phyloP scores from a whole-genome alignment of 768 basidiomycete species.

The Leucocoprinus birnbaumii region DNA sequence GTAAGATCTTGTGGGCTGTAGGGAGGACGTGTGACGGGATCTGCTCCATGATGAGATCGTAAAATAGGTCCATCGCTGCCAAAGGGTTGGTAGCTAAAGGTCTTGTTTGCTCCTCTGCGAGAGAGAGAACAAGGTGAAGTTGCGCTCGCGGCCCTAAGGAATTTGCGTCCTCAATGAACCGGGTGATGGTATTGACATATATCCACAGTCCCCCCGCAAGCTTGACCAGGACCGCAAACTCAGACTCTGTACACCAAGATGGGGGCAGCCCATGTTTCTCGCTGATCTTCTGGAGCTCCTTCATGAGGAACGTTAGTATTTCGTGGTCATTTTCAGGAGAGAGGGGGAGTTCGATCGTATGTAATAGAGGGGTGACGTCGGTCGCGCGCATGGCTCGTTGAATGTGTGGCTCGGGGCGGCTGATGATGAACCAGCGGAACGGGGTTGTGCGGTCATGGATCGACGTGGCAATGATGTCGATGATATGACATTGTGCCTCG shows the following conservation, averaged over 20 bases:
- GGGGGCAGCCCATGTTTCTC: not conserved
- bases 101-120: not conserved
- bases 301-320: slow-evolving; percentile 7
- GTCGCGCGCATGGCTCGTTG: not conserved
- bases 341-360: slow-evolving; percentile 3
- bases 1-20: no score
- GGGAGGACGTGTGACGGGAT: no score
- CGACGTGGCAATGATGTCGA: no score
- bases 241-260: slow-evolving; percentile 8
- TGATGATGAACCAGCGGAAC: no score
- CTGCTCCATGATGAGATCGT: no score
- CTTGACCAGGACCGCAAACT: not conserved
- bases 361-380: not conserved
- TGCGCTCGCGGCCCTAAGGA: not conserved
- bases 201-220: slow-evolving; percentile 7
- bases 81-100: no score
- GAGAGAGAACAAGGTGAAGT: not conserved
- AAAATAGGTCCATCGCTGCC: no score
- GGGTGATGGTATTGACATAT: slow-evolving; percentile 5
- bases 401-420: slow-evolving; percentile 5
- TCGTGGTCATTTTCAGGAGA: slow-evolving; percentile 10
- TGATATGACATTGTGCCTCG: no score
- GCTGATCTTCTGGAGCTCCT: slow-evolving; percentile 2
- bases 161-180: slow-evolving; percentile 9
- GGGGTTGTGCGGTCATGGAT: no score